Conservation (phyloP, 1,139 yeast genomes). For the Meyerozyma smithsonii region DNA sequence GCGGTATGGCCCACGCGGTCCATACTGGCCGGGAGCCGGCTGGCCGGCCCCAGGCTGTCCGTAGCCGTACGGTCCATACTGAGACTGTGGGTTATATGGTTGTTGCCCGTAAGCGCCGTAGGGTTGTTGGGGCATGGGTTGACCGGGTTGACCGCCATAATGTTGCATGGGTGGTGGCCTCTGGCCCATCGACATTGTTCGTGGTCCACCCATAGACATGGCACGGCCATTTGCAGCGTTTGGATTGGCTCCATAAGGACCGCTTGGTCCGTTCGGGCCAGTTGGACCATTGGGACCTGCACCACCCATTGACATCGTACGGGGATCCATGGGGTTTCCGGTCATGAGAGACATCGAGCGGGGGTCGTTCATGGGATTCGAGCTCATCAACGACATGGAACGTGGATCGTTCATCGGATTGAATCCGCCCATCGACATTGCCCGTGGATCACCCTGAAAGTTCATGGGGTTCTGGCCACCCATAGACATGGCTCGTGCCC, state of each 20-base stretch:
- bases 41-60: neutral
- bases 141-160: conserved; percentile 5
- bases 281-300: too few species aligned
- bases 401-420: conserved; percentile 9
- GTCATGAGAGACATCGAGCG: conserved; percentile 1
- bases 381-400: conserved; percentile 4
- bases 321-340: neutral
- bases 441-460: conserved; percentile 35
- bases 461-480: conserved; percentile 33
- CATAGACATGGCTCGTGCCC: conserved; percentile 45
- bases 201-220: conserved; percentile 7
- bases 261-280: neutral
- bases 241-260: neutral
- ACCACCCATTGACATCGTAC: conserved; percentile 7
- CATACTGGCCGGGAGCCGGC: neutral
- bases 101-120: neutral
- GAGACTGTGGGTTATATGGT: neutral
- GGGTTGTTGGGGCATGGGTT: conserved; percentile 1
- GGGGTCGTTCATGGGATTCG: neutral
- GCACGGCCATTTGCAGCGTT: conserved; percentile 3
- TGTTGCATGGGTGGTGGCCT: conserved; percentile 5
- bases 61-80: neutral
- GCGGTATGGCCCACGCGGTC: neutral
- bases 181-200: conserved; percentile 3
- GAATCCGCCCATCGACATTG: conserved; percentile 41